Base-by-base conservation (phyloP, 2,329 filamentous ascomycete genomes). In the Talaromyces islandicus region DNA sequence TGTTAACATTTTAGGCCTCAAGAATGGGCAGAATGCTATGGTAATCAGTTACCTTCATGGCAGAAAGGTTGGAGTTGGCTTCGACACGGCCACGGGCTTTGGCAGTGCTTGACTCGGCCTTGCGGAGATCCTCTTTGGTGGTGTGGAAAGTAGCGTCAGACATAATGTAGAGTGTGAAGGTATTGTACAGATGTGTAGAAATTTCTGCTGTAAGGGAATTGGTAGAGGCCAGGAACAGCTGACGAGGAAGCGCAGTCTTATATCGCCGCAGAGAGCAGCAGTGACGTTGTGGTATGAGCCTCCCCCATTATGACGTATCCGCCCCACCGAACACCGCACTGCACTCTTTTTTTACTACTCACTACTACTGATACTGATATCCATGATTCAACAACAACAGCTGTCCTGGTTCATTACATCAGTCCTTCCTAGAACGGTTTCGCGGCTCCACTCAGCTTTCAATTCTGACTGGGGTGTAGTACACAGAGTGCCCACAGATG, bases 41-140 rank as follows among this genome's bases (percentile, higher is more conserved):
- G 5, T 19, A 12, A 7, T 4, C 27, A 59, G 67, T 58, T 66
- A 81, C 80, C 75, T 82, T 81, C 68, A 81, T 71, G 7, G 70
- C 65, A 21, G 80, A 78, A 27, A 77, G 66, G 51, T 80, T 71
- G 2, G 78, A 80, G 61, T 77, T 73, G 52, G 73, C 70, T 38
- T 79, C 75, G n/a, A 70, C 68, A 29, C 74, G 70, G 59, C 68
- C 70, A 63, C 78, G 73, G 38, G 68, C 70, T 25, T 71, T 70
- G 41, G 76, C 71, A 52, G 74, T 66, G 57, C 72, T 72, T 61
- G 77, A 75, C 67, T 82, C 77, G 4, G 71, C 62, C 70, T 81
- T 81, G 68, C 78, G 77, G 63, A 81, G 62, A 64, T 82, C 77
- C 68, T 82, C 76, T 62, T 72, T 72, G 62, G 80, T 82, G 51